Evolutionary conservation across 73 alveolate genomes (phyloP), one percentile per base, ranked within the genome.

Genomic region (Symbiodinium pilosum): DNA sequence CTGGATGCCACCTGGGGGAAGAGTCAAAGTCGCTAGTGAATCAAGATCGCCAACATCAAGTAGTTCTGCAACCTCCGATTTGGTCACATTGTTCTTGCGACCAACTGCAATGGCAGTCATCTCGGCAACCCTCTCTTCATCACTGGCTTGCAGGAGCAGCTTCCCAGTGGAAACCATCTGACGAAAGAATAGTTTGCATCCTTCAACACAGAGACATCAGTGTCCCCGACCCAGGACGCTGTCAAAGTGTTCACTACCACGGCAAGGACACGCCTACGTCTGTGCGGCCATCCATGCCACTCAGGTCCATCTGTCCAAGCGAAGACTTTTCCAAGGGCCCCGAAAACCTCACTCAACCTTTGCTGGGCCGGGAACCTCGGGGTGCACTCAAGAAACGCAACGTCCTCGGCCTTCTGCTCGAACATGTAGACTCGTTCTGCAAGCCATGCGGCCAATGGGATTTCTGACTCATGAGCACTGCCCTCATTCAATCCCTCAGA

Each of bases 361-460:
- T 84, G 75, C 73, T 43, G 75, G 8, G 93, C 93, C 18, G 93
- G 93, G 36, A 84, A 84, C 43, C 93, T 32, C 18, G 93, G 93
- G 40, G 93, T 84, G 40, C 93, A 84, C 41, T 84, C 93, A 38
- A 43, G 39, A 73, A 84, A 43, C 30, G 28, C 73, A 40, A 84
- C 75, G 32, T 84, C 93, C 32, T 43, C 64, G 39, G 0, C 42
- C 32, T 21, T 32, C 93, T 84, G 68, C 77, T 84, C 93, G 21
- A 81, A 81, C 38, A 81, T 36, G 36, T 81, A 81, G 47, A 18
- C 24, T 2, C 40, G 40, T 43, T 84, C 93, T 32, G 73, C 93
- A 47, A 84, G 68, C 75, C 73, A 84, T 16, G 43, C 42, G n/a
- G 75, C 93, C 68, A 84, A 43, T 28, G 93, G 93, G 43, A 84